These are phyloP conservation scores for Borovskyia barvae DNA, from an alignment of 208 protist genomes.

Conservation along the genomic window DNA sequence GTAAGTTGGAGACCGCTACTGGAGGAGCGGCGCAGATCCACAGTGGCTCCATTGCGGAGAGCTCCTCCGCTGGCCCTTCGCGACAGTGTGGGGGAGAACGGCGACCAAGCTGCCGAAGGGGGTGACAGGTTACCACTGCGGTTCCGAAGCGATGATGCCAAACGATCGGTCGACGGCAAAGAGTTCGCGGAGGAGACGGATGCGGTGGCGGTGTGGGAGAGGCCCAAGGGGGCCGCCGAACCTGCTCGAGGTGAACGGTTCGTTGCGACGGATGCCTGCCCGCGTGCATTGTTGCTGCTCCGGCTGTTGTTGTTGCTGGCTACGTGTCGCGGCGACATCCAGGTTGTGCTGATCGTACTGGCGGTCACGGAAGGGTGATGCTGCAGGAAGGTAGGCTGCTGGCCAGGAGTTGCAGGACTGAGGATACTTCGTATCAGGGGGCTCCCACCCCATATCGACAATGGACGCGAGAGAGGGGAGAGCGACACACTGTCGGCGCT, in stretches of 20 bases:
- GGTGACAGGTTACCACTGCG: too few relatives aligned
- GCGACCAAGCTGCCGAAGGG: too few relatives aligned
- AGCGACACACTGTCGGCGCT: slow-evolving; percentile 34
- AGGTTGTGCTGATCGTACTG: neutral
- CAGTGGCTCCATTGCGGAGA: too few relatives aligned
- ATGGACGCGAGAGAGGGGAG: slow-evolving; percentile 41
- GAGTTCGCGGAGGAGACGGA: slow-evolving; percentile 3
- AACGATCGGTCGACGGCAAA: too few relatives aligned
- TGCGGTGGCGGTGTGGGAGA: slow-evolving; percentile 4
- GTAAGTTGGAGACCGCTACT: too few relatives aligned
- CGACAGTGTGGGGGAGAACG: too few relatives aligned
- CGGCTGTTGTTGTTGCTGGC: slow-evolving; percentile 1
- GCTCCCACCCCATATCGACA: slow-evolving; percentile 18
- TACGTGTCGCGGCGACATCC: neutral
- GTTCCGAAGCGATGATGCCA: too few relatives aligned
- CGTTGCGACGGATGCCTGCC: too few relatives aligned
- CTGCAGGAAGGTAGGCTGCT: neutral
- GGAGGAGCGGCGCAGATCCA: too few relatives aligned
- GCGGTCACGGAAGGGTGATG: neutral
- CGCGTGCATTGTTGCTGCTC: slow-evolving; percentile 5
- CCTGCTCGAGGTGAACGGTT: neutral
- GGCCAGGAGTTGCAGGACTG: neutral
- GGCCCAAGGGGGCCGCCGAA: neutral
- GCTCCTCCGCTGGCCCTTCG: too few relatives aligned
- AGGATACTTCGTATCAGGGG: slow-evolving; percentile 13